These are phyloP conservation scores for Eucalyptus polyanthemos DNA, from an alignment of 345 rosid species.

Conservation along the genomic window DNA sequence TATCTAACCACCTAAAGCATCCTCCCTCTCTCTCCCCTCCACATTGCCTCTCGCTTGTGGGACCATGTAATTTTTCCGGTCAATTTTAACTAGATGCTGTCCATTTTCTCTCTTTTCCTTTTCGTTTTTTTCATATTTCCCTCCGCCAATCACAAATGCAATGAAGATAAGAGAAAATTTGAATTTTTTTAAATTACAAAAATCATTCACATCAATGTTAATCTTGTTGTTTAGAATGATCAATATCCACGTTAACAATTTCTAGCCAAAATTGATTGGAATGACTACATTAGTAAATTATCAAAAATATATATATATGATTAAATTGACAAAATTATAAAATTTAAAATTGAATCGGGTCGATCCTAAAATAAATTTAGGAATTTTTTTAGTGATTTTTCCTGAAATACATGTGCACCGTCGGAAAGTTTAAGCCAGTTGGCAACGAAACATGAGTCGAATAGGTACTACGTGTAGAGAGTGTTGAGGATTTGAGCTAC, in stretches of 20 bases:
- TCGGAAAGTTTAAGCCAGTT: background rate
- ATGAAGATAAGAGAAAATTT: background rate
- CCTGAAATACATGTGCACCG: accelerated
- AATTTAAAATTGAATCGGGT: background rate
- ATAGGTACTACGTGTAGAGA: background rate
- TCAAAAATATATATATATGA: no score
- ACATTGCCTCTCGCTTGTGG: background rate
- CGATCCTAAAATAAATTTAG: accelerated
- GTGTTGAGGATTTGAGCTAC: background rate
- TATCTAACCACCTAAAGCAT: background rate
- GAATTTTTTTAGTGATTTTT: background rate
- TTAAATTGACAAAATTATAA: accelerated
- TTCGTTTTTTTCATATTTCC: background rate
- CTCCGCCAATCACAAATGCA: accelerated
- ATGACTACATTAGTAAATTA: background rate
- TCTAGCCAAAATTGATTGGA: accelerated
- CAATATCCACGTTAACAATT: accelerated
- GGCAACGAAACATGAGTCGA: background rate
- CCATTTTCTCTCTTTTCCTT: background rate
- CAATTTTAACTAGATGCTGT: background rate
- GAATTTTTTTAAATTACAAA: background rate
- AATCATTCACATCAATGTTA: accelerated
- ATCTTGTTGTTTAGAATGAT: accelerated
- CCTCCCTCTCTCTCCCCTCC: background rate
- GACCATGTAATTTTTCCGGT: background rate